Percentiles rank a stretch among this genome's conserved stretches.
Conservation (phyloP, 2,329 filamentous ascomycete genomes). For the Verticillium klebahnii region DNA sequence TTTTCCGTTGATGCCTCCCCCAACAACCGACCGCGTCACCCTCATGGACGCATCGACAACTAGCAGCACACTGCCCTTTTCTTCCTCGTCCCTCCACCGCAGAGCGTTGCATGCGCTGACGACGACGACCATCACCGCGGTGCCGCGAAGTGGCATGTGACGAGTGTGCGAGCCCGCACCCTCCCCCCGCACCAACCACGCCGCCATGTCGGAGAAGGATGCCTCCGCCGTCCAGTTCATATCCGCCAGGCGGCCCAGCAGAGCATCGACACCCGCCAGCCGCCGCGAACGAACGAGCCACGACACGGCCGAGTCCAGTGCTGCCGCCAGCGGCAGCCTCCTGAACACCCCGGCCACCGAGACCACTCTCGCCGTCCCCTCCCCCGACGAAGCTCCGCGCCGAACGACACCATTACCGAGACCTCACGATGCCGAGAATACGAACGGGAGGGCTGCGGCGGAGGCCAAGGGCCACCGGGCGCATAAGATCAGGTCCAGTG, state of each 20-base stretch:
- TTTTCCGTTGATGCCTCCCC: neutral
- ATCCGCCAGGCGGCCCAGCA: conserved; percentile 8
- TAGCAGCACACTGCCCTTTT: neutral
- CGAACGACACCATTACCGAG: conserved; percentile 5
- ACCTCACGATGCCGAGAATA: conserved; percentile 14
- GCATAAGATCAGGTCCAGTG: conserved; percentile 40
- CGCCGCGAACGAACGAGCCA: conserved; percentile 31
- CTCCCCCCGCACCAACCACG: neutral
- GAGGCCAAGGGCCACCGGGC: conserved; percentile 14
- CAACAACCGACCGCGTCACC: neutral
- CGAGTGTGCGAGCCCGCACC: neutral
- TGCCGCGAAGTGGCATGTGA: conserved; percentile 13
- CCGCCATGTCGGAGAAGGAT: conserved; percentile 16
- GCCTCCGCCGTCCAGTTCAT: conserved; percentile 8
- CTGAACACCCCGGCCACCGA: conserved; percentile 14
- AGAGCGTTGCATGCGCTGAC: neutral
- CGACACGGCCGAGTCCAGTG: conserved; percentile 41
- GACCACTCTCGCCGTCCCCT: conserved; percentile 10
- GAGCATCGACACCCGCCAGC: conserved; percentile 12
- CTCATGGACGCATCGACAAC: neutral
- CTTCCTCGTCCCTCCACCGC: neutral
- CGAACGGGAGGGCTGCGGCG: conserved; percentile 13
- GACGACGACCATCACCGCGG: neutral
- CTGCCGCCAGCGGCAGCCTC: conserved; percentile 20
- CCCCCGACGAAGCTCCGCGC: conserved; percentile 5